phyloP scores from a whole-genome alignment of 306 rosid species.

The Myrica gale region DNA sequence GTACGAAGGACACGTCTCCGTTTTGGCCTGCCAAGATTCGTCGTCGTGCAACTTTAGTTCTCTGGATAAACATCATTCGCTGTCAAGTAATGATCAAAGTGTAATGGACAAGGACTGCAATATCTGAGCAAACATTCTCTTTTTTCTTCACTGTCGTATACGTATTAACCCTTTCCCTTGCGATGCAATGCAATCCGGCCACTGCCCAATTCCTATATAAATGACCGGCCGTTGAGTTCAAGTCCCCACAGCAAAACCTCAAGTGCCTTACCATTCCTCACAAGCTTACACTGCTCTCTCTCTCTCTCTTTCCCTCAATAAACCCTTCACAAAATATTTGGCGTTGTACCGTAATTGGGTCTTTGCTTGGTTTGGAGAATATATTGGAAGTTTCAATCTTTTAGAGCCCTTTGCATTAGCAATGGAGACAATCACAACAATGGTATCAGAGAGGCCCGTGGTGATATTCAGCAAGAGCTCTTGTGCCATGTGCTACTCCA shows the following conservation, averaged over 20 bases:
- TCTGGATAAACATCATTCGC: slow-evolving; percentile 26
- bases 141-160: slow-evolving; percentile 30
- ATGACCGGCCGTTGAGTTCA: slow-evolving; percentile 11
- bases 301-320: too few species aligned
- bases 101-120: slow-evolving; percentile 38
- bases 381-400: too few species aligned
- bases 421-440: slow-evolving; percentile 71
- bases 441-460: slow-evolving; percentile 86
- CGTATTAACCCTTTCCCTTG: slow-evolving; percentile 12
- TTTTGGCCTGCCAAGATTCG: slow-evolving; percentile 59
- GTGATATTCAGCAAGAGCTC: slow-evolving; percentile 93
- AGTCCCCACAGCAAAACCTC: slow-evolving; percentile 34
- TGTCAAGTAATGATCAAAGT: slow-evolving; percentile 44
- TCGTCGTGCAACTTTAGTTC: slow-evolving; percentile 23
- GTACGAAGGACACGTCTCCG: slow-evolving; percentile 56
- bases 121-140: slow-evolving; percentile 51
- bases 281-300: neutral
- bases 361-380: too few species aligned
- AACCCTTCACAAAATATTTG: too few species aligned
- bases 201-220: slow-evolving; percentile 49
- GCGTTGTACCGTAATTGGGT: too few species aligned
- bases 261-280: slow-evolving; percentile 4
- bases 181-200: slow-evolving; percentile 20
- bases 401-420: neutral
- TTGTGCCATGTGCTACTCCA: slow-evolving; percentile 85